Evolutionary conservation across 345 rosid genomes (phyloP).

Genomic region (Salix koriyanagi): DNA sequence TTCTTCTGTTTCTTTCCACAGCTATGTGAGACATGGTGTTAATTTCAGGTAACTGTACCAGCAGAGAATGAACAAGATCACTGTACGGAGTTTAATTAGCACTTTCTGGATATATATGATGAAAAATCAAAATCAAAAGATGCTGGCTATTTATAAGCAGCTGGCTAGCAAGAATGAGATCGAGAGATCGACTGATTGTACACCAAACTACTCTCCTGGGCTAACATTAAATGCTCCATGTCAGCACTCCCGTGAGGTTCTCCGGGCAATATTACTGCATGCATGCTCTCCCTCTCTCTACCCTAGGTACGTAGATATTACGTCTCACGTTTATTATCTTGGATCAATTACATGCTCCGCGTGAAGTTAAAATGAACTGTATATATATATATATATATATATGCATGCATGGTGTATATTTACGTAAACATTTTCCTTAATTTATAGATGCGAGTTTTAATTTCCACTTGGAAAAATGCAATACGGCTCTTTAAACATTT

Average conservation of each 20-base stretch:
- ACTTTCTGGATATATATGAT: too few relatives aligned
- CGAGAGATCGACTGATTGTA: not conserved
- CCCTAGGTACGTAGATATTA: conserved; percentile 8
- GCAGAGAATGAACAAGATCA: not conserved
- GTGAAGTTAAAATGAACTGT: conserved; percentile 28
- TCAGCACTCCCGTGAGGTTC: conserved; percentile 60
- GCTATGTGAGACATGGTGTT: conserved; percentile 72
- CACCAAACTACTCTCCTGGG: not conserved
- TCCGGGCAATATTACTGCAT: conserved; percentile 10
- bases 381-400: not conserved
- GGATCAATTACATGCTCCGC: conserved; percentile 48
- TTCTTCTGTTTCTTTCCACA: conserved; percentile 91
- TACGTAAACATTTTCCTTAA: conserved; percentile 8
- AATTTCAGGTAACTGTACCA: too few relatives aligned
- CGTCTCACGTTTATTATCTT: conserved; percentile 57
- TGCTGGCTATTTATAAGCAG: conserved; percentile 17
- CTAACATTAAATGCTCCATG: conserved; percentile 46
- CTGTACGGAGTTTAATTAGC: not conserved
- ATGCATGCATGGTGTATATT: conserved; percentile 9
- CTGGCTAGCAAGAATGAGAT: not conserved
- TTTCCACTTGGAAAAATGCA: too few relatives aligned
- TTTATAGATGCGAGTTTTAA: too few relatives aligned
- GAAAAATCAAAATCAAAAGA: not conserved
- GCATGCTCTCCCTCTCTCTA: not conserved
- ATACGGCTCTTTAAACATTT: not conserved